phyloP scores from a whole-genome alignment of 257 asterid species.

The Solanum sparsipilum region DNA sequence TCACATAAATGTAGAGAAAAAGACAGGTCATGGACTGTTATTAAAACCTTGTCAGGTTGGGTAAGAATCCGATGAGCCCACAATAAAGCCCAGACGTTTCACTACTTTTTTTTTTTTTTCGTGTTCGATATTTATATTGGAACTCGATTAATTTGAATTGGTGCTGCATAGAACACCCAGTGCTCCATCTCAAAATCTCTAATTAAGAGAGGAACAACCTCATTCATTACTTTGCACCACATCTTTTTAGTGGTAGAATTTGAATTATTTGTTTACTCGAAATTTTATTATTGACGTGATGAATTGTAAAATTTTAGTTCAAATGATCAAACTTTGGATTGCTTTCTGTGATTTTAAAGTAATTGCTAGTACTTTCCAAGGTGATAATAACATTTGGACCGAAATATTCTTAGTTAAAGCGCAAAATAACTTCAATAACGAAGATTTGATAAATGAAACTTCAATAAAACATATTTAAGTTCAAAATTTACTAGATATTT shows the following conservation, averaged over 20 bases:
- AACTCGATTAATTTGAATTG: too few species aligned
- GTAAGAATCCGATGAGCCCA: conserved; percentile 14
- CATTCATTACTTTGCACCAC: too few species aligned
- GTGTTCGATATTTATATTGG: accelerated
- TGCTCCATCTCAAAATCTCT: too few species aligned
- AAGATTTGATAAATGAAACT: background rate
- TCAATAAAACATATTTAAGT: too few species aligned
- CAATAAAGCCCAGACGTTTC: conserved; percentile 11
- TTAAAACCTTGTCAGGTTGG: conserved; percentile 5
- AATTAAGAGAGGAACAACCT: too few species aligned
- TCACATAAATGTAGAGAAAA: conserved; percentile 21
- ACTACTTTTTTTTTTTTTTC: background rate
- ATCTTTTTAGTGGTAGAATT: too few species aligned
- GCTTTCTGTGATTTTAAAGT: background rate
- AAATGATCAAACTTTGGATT: background rate
- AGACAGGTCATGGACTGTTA: conserved; percentile 13
- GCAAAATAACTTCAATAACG: background rate
- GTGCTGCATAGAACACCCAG: accelerated
- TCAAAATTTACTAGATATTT: background rate
- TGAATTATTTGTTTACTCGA: background rate
- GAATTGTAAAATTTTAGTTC: background rate
- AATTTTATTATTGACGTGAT: background rate
- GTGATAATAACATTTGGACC: background rate
- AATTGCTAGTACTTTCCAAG: background rate
- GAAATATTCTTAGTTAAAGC: background rate